phyloP scores from a whole-genome alignment of 306 rosid species.

The Gillenia trifoliata region DNA sequence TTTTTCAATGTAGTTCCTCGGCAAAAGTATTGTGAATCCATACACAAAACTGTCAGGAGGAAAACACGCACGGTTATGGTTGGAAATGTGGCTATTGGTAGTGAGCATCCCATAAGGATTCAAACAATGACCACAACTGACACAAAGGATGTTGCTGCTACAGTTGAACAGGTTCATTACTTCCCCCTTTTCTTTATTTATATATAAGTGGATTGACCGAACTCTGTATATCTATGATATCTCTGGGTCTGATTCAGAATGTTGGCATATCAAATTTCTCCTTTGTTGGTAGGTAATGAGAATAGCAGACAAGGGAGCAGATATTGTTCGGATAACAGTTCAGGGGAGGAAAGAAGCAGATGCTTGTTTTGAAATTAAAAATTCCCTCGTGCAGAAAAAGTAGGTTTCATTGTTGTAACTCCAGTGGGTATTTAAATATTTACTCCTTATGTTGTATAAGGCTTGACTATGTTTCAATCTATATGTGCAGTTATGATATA shows the following conservation, averaged over 20 bases:
- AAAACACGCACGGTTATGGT: conserved; percentile 92
- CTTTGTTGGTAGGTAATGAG: conserved; percentile 65
- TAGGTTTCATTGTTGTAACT: conserved; percentile 30
- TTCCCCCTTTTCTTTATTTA: conserved; percentile 13
- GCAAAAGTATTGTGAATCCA: conserved; percentile 85
- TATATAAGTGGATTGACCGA: background rate
- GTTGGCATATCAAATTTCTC: background rate
- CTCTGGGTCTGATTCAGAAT: background rate
- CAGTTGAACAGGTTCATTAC: conserved; percentile 81
- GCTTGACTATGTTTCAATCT: conserved; percentile 17
- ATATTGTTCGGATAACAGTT: conserved; percentile 88
- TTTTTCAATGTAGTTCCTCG: conserved; percentile 69
- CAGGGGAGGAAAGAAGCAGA: conserved; percentile 99
- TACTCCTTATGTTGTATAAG: background rate
- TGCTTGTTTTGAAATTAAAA: conserved; percentile 89
- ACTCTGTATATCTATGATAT: background rate
- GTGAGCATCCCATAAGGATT: conserved; percentile 94
- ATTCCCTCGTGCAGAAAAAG: conserved; percentile 93
- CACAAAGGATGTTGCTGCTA: conserved; percentile 86
- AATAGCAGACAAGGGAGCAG: conserved; percentile 93
- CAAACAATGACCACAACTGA: conserved; percentile 99
- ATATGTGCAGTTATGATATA: conserved; percentile 62
- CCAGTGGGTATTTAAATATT: conserved; percentile 10
- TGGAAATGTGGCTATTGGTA: conserved; percentile 81
- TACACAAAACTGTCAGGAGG: conserved; percentile 81